A percentile compares a stretch with the other conserved stretches of the same genome.
These are phyloP conservation scores for Hibiscus mutabilis DNA, from an alignment of 345 rosid species.

Conservation along the genomic window DNA sequence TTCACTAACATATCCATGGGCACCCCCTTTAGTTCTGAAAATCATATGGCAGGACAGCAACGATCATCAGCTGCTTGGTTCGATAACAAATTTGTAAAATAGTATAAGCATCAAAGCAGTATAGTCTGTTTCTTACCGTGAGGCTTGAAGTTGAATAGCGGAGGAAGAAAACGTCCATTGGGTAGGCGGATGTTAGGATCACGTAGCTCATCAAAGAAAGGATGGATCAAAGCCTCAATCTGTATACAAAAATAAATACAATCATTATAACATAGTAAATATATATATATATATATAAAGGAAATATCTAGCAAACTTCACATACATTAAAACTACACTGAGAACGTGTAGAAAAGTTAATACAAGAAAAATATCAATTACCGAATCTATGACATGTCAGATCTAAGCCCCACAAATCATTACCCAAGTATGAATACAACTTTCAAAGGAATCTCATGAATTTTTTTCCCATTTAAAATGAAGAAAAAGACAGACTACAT, in stretches of 20 bases:
- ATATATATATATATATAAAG: not conserved
- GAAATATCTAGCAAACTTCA: not conserved
- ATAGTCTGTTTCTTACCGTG: constrained; percentile 48
- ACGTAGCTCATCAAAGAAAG: constrained; percentile 89
- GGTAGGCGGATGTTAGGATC: constrained; percentile 75
- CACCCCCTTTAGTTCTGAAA: constrained; percentile 70
- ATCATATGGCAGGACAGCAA: not conserved
- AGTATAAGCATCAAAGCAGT: not conserved
- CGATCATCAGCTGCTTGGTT: not conserved
- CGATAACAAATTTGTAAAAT: not conserved
- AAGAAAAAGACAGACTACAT: not conserved
- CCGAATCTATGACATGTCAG: not conserved
- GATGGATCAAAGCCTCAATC: constrained; percentile 84
- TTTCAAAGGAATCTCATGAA: not conserved
- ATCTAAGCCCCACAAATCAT: not conserved
- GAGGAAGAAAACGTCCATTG: constrained; percentile 85
- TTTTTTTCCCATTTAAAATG: not conserved
- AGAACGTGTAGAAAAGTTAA: too few species aligned
- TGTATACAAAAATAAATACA: constrained; percentile 14
- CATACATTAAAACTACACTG: too few species aligned
- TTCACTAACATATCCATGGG: constrained; percentile 43
- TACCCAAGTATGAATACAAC: not conserved
- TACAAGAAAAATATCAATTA: not conserved
- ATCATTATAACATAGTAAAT: not conserved
- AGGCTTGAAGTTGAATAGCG: constrained; percentile 86